Evolutionary conservation across 805 yeast genomes (phyloP).

Genomic region (Cyberlindnera amylophila): DNA sequence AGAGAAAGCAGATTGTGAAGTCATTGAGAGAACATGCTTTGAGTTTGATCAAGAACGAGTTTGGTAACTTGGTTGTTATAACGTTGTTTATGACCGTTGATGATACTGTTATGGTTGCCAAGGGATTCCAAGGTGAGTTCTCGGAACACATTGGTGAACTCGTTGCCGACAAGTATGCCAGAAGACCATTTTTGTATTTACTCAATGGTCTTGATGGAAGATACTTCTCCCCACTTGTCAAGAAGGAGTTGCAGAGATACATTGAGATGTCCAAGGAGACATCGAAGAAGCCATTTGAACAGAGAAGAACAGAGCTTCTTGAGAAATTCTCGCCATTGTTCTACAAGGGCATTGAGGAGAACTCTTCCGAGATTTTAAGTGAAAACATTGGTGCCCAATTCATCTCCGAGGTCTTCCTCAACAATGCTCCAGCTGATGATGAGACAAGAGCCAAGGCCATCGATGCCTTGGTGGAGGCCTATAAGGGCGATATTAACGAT

Average conservation of each 20-base stretch:
- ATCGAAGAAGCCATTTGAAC: constrained; percentile 79
- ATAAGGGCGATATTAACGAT: constrained; percentile 63
- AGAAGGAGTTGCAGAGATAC: constrained; percentile 57
- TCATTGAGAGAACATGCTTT: constrained; percentile 71
- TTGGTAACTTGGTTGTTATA: constrained; percentile 78
- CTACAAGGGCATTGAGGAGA: constrained; percentile 48
- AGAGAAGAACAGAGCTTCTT: constrained; percentile 68
- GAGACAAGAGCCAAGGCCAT: constrained; percentile 44
- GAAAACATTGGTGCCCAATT: constrained; percentile 83
- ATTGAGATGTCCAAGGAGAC: constrained; percentile 61
- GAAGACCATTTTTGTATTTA: constrained; percentile 85
- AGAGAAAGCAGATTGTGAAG: constrained; percentile 75
- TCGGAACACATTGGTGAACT: constrained; percentile 50
- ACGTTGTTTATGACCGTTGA: constrained; percentile 83
- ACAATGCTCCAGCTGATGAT: constrained; percentile 42
- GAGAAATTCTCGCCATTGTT: constrained; percentile 63
- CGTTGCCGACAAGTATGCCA: constrained; percentile 67
- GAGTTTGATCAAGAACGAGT: constrained; percentile 76
- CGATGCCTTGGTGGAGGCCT: constrained; percentile 50
- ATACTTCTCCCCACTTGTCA: constrained; percentile 71
- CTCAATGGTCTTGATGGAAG: constrained; percentile 75
- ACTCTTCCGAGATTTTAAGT: constrained; percentile 49
- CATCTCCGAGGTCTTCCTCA: constrained; percentile 67
- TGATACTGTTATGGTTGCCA: constrained; percentile 81
- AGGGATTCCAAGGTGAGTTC: constrained; percentile 63